Base-by-base conservation (phyloP, 768 basidiomycete species). In the Calocera cornea region DNA sequence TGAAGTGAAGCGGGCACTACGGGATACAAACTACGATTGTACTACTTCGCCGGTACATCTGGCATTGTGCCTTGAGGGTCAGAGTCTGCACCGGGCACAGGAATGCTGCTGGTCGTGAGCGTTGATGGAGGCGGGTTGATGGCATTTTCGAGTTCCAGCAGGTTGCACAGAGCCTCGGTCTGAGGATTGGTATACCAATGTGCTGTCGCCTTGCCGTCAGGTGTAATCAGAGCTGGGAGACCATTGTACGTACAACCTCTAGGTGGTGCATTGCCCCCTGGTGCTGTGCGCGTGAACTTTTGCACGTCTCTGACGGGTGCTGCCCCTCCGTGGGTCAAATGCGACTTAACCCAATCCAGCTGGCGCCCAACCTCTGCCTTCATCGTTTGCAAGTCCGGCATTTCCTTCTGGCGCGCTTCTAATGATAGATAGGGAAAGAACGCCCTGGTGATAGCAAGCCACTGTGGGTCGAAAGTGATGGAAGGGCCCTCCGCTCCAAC, bases 371-470 rank as follows among this genome's bases (percentile, higher is more conserved):
- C 83, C 50, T 86, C 79, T 1, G 75, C 79, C 22, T 83, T 78
- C 10, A 0, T 84, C 80, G 17, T 83, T 75, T 0, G 77, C 76
- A 64, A 83, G 0, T 82, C 80, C 0, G 94, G 93, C 71, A 91
- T 87, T 0, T 79, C 71, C 0, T 74, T 74, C 69, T 88, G 88
- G 0, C 72, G 71, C 7, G 73, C 78, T 2, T 74, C 71, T 3
- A 82, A 81, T 1, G 89, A 87, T 69, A 97, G 82, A 77, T 83
- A 88, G 0, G 87, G 86, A 69, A 92, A 84, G 71, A 95, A 89
- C 0, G 92, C 92, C 7, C 90, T 88, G 2, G 86, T 86, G 72
- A 99, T 92, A 0, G 93, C 94, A 60, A 98, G 85, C 97, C 97
- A 99, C 74, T 92, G 86, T 0, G 87, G 87, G 72, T 97, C 94